Evolutionary conservation across 139 green algal genomes (phyloP), one percentile per base, ranked within the genome.

Genomic region (Auxenochlorella protothecoides): DNA sequence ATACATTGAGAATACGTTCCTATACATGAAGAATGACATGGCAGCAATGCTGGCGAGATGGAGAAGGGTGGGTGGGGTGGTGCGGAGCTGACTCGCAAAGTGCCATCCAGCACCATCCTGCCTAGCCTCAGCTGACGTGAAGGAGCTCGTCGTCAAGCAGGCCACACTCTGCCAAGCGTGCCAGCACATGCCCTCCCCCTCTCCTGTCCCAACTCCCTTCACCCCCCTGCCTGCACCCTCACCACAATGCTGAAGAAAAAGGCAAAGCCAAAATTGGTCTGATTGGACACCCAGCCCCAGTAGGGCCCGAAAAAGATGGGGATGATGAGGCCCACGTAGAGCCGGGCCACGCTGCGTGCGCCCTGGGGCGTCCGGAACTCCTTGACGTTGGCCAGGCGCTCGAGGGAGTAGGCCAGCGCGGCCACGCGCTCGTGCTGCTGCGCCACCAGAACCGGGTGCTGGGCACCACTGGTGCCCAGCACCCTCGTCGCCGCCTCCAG

Each of bases 291-390:
- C 59, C 53, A 85, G 55, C 53, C 52, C 69, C 80, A 89, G 77
- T 89, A 89, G 10, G 83, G 83, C 6, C 76, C 84, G 70, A 82
- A 88, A 54, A 89, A 89, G 15, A 89, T 52, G 6, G 84, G 84
- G 3, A 89, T 74, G 63, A 89, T 55, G 14, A 89, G 53, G 53
- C 69, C 8, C 4, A 89, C 68, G 63, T 83, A 89, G 27, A 85
- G 81, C 12, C 84, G 70, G 6, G 68, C 44, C 12, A 79, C 59
- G 52, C 53, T 59, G 11, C 68, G 63, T 11, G 79, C 65, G n/a
- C 76, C 73, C 55, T 82, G 77, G 1, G 77, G 77, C 5, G 79
- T 85, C 5, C 84, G 68, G 63, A 83, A 89, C 68, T 89, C 83
- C 73, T 89, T 89, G 15, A 86, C 62, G 16, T 79, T 77, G 15